These are phyloP conservation scores for Tetradesmus lagerheimii DNA, from an alignment of 139 green algal species.

Conservation along the genomic window DNA sequence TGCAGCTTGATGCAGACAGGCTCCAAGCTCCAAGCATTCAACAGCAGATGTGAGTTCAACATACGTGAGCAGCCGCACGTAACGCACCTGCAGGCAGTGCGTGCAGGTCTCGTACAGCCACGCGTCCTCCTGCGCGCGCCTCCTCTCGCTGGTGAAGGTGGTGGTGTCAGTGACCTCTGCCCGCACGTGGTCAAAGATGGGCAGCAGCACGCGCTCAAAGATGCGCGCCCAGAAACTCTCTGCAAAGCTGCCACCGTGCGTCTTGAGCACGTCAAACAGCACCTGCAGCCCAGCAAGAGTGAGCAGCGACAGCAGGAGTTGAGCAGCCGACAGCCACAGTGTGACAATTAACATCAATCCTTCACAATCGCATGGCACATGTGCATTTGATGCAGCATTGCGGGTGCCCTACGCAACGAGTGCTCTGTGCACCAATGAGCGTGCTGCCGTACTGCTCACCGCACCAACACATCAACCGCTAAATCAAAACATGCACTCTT, in stretches of 20 bases:
- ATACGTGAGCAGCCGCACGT: not conserved
- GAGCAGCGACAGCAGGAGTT: not conserved
- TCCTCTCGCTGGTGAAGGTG: slow-evolving; percentile 88
- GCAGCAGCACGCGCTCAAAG: slow-evolving; percentile 96
- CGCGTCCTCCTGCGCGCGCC: slow-evolving; percentile 82
- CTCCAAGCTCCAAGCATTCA: no score
- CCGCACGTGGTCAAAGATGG: slow-evolving; percentile 98
- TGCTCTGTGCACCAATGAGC: no score
- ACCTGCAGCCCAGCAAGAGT: not conserved
- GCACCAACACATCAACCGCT: no score
- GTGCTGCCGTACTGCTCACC: no score
- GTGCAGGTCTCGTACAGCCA: slow-evolving; percentile 99
- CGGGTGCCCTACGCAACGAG: no score
- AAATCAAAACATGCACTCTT: no score
- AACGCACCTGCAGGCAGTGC: slow-evolving; percentile 78
- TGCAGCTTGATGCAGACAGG: no score
- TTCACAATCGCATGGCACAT: no score
- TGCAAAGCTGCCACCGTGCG: slow-evolving; percentile 94
- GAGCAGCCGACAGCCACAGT: no score
- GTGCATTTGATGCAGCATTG: no score
- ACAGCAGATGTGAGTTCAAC: no score
- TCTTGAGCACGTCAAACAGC: slow-evolving; percentile 97
- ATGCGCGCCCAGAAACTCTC: slow-evolving; percentile 94
- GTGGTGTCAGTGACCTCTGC: slow-evolving; percentile 72
- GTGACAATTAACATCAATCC: no score